These are phyloP conservation scores for Coemansia sp. DNA, from an alignment of 192 early-diverging fungal genomes.

Conservation along the genomic window DNA sequence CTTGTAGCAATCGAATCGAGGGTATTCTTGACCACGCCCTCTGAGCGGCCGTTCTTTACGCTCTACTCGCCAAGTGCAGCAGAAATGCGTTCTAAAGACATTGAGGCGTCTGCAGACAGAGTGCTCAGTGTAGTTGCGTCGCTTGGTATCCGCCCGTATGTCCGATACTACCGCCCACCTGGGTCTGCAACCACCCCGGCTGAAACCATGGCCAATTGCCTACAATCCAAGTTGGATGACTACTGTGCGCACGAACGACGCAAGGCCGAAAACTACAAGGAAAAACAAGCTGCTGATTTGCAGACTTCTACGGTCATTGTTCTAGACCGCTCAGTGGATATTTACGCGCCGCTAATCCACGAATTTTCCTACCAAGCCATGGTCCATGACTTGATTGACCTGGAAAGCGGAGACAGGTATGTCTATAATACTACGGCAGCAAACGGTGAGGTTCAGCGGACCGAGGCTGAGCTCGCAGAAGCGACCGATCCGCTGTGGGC, in stretches of 20 bases:
- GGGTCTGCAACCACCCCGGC: background rate
- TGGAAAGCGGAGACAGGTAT: slow-evolving; percentile 43
- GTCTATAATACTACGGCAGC: slow-evolving; percentile 4
- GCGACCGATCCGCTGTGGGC: slow-evolving; percentile 54
- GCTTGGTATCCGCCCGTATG: slow-evolving; percentile 37
- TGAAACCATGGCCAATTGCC: slow-evolving; percentile 52
- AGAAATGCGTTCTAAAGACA: slow-evolving; percentile 20
- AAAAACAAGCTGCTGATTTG: slow-evolving; percentile 32
- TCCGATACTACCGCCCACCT: slow-evolving; percentile 49
- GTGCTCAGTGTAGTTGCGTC: slow-evolving; percentile 50
- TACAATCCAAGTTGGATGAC: slow-evolving; percentile 69
- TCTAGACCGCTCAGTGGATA: slow-evolving; percentile 88
- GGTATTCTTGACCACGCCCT: slow-evolving; percentile 55
- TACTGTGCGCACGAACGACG: slow-evolving; percentile 66
- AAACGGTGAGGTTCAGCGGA: slow-evolving; percentile 16
- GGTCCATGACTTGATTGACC: slow-evolving; percentile 83
- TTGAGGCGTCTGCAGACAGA: slow-evolving; percentile 52
- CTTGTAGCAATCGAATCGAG: slow-evolving; percentile 53
- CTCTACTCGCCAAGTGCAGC: slow-evolving; percentile 54
- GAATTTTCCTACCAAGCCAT: slow-evolving; percentile 99
- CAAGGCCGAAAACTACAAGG: slow-evolving; percentile 69
- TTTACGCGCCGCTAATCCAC: slow-evolving; percentile 87
- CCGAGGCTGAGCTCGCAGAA: slow-evolving; percentile 45
- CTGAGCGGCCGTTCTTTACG: slow-evolving; percentile 49
- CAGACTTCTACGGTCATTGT: slow-evolving; percentile 75